Conservation (phyloP, 768 basidiomycete species). For the Boletus tomentosulus region DNA sequence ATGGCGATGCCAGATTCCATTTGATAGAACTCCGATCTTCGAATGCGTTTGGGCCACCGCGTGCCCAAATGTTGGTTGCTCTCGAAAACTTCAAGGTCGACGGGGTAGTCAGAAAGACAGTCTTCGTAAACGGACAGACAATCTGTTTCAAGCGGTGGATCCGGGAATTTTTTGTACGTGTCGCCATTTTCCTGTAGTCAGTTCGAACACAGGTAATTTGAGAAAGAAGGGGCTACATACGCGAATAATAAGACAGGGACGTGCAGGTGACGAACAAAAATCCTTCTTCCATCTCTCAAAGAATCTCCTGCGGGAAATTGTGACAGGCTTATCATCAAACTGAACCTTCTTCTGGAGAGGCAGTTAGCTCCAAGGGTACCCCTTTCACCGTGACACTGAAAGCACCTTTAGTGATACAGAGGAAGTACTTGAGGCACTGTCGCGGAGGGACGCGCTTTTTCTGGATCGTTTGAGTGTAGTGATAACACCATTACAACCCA, state of each 20-base stretch:
- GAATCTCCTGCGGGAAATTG: constrained; percentile 18
- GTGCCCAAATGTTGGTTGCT: constrained; percentile 7
- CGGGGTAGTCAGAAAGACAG: constrained; percentile 22
- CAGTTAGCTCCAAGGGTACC: constrained; percentile 1
- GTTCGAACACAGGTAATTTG: background rate
- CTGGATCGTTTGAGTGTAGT: constrained; percentile 5
- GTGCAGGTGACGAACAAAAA: constrained; percentile 14
- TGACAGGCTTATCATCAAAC: constrained; percentile 25
- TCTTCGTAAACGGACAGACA: constrained; percentile 27
- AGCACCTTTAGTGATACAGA: constrained; percentile 17
- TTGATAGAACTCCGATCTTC: constrained; percentile 26
- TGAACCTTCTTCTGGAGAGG: constrained; percentile 20
- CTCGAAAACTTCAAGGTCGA: constrained; percentile 18
- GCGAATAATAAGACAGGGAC: constrained; percentile 27
- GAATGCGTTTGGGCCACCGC: constrained; percentile 5
- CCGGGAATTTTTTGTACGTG: background rate
- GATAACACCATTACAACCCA: constrained; percentile 5
- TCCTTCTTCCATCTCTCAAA: constrained; percentile 14
- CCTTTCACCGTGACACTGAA: background rate
- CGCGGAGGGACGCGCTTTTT: constrained; percentile 5
- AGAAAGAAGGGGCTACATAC: constrained; percentile 10
- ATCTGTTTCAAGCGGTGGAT: constrained; percentile 11
- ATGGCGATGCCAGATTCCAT: constrained; percentile 24
- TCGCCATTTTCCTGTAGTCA: constrained; percentile 13
- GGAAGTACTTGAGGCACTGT: constrained; percentile 5